A percentile compares a stretch with the other conserved stretches of the same genome.
Conservation (phyloP, 441 rosid species). For the Pelargonium citronellum region DNA sequence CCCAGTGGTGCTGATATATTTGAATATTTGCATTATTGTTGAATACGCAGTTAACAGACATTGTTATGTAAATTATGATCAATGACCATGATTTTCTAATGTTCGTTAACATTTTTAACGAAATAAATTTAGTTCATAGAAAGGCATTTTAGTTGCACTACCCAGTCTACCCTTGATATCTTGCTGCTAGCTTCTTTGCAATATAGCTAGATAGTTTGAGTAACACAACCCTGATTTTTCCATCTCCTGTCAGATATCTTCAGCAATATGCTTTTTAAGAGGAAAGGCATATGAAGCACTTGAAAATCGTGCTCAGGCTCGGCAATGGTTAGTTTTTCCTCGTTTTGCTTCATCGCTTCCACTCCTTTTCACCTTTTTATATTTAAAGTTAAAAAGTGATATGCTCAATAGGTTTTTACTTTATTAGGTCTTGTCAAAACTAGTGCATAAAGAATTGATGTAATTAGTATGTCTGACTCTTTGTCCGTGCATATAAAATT, state of each 20-base stretch:
- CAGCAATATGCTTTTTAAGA: conserved; percentile 84
- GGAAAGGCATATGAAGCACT: conserved; percentile 89
- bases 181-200: not conserved
- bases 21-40: not conserved
- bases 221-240: not conserved
- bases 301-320: conserved; percentile 83
- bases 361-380: not conserved
- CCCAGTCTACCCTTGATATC: conserved; percentile 3
- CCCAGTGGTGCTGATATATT: not conserved
- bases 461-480: too few relatives aligned
- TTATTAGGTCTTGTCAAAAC: too few relatives aligned
- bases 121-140: not conserved
- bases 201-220: not conserved
- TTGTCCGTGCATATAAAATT: too few relatives aligned
- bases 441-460: too few relatives aligned
- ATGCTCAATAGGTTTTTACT: too few relatives aligned
- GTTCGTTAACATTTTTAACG: not conserved
- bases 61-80: not conserved
- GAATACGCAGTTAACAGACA: not conserved
- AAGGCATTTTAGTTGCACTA: not conserved
- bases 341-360: not conserved
- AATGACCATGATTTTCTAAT: not conserved
- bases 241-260: conserved; percentile 49
- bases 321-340: conserved; percentile 55
- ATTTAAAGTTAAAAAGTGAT: too few relatives aligned